Base-by-base conservation (phyloP, 208 protist species). In the Wallacemonas rigidus region DNA sequence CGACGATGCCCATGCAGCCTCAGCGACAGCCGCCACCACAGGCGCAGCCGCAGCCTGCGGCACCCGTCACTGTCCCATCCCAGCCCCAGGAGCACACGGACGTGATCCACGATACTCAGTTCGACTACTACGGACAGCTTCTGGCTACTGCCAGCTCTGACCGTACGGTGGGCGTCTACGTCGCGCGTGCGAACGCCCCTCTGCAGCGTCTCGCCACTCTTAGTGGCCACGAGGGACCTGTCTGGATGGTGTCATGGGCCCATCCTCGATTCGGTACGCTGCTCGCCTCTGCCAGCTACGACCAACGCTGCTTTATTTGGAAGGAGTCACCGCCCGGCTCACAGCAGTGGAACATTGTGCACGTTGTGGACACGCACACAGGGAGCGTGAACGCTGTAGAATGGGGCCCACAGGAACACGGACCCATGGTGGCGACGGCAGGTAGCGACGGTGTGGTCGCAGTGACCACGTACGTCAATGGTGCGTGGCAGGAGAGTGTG, bases 101-200 rank as follows among this genome's bases (percentile, higher is more conserved):
- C 72, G 82, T 98, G 50, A 88, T 97, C 62, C 98, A 99, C 75
- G 98, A 99, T 82, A 96, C 93, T 9, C 97, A 99, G 87, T 92
- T 99, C 58, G 98, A 99, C 80, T 99, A 99, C 81, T 99, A 99
- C 79, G 98, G 97, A 14, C 89, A 98, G 73, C 76, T 92, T n/a
- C 81, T 99, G n/a, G 98, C 98, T 6, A 99, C 98, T 3, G 97
- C 95, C 60, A 99, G 98, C 40, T 99, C 98, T 0, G 98, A 99
- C 75, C 80, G 93, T 43, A 94, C 93, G n/a, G 93, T 99, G 39
- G 96, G 96, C 71, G 96, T 99, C 54, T 98, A 99, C 80, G 82
- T 97, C 15, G 88, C 97, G 14, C 79, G 71, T 45, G 74, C 68
- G 3, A 89, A 71, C 40, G 64, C 84, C 12, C 71, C 88, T 43